Evolutionary conservation across 441 rosid genomes (phyloP).

Genomic region (Cnidoscolus chayamansa): DNA sequence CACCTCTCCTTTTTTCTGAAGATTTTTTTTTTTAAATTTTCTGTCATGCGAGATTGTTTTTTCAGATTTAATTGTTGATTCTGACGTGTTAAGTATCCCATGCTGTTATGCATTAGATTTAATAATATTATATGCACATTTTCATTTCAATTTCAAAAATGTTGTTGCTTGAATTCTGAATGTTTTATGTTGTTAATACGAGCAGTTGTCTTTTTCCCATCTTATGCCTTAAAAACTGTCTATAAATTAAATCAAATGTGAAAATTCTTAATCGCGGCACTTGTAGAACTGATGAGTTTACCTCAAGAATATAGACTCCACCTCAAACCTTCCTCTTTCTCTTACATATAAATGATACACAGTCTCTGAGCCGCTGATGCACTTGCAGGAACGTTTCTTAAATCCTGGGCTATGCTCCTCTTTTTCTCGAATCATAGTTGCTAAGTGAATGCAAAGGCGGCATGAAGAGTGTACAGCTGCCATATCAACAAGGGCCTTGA

Average conservation of each 20-base stretch:
- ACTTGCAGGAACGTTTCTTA: conserved; percentile 75
- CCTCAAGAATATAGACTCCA: conserved; percentile 82
- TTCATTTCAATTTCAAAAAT: too few relatives aligned
- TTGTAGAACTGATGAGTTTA: conserved; percentile 21
- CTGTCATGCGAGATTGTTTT: too few relatives aligned
- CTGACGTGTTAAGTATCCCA: too few relatives aligned
- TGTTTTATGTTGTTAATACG: too few relatives aligned
- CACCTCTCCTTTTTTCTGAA: too few relatives aligned
- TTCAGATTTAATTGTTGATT: too few relatives aligned
- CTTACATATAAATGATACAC: conserved; percentile 66
- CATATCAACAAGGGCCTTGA: conserved; percentile 94
- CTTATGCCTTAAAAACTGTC: too few relatives aligned
- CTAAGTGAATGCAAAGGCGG: conserved; percentile 85
- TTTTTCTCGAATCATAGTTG: conserved; percentile 57
- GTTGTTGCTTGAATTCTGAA: too few relatives aligned
- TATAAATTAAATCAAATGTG: not conserved
- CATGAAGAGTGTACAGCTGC: conserved; percentile 91
- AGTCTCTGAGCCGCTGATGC: conserved; percentile 57
- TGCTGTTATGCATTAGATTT: too few relatives aligned
- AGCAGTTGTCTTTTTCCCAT: too few relatives aligned
- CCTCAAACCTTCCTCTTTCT: conserved; percentile 77
- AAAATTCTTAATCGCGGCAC: not conserved
- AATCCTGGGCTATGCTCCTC: conserved; percentile 59
- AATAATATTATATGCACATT: too few relatives aligned
- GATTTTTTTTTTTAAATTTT: too few relatives aligned